Evolutionary conservation across 768 basidiomycete species (phyloP).

Genomic region (Hemileccinum rubropunctum): DNA sequence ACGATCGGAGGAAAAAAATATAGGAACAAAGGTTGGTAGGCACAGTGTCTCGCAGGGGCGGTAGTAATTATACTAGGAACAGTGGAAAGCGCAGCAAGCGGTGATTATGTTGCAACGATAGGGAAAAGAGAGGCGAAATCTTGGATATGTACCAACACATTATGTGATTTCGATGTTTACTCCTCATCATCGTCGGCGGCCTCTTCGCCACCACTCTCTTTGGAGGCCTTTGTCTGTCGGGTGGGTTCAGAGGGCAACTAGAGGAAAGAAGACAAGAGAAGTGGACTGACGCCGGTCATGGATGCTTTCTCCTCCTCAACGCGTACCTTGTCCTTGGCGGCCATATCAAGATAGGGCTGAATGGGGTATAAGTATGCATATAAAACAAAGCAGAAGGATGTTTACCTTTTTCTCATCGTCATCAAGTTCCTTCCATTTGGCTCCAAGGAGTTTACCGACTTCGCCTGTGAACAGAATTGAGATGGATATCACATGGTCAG

Average conservation of each 20-base stretch:
- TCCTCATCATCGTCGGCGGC: constrained; percentile 42
- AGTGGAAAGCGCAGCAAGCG: constrained; percentile 5
- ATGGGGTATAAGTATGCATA: constrained; percentile 8
- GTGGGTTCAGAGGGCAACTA: not conserved
- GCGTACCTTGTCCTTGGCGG: constrained; percentile 81
- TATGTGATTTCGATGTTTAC: constrained; percentile 17
- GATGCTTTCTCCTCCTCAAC: constrained; percentile 77
- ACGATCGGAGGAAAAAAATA: constrained; percentile 10
- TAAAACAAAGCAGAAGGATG: not conserved
- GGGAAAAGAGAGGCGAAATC: constrained; percentile 8
- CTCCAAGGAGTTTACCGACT: constrained; percentile 91
- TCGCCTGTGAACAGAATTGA: constrained; percentile 53
- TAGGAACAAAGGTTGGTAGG: constrained; percentile 20
- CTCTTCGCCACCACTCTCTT: constrained; percentile 39
- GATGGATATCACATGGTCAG: not conserved
- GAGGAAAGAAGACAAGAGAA: not conserved
- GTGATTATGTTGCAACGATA: constrained; percentile 18
- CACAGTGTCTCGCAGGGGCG: constrained; percentile 27
- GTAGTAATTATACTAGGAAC: constrained; percentile 21
- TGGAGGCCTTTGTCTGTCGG: constrained; percentile 33
- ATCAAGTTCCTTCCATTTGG: constrained; percentile 95
- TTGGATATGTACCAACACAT: constrained; percentile 17
- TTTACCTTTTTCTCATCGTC: constrained; percentile 88
- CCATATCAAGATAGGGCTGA: constrained; percentile 87
- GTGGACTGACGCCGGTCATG: constrained; percentile 36